These are phyloP conservation scores for Pseudocercospora musae DNA, from an alignment of 2,329 filamentous ascomycete species.

Conservation along the genomic window DNA sequence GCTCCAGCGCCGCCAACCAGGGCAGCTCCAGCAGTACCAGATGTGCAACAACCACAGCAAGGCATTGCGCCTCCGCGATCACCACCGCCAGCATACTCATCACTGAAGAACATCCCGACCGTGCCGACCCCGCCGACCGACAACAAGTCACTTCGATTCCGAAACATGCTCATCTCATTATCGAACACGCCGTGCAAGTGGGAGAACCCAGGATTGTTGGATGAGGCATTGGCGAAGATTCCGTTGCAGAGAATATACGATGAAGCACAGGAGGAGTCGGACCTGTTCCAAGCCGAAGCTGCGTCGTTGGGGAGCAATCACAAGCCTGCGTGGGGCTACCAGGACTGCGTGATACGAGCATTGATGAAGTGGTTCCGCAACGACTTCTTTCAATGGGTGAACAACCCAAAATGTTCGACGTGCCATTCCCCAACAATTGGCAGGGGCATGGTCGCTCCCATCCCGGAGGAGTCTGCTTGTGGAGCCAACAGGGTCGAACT, in stretches of 20 bases:
- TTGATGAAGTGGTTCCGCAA: conserved; percentile 94
- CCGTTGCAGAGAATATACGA: conserved; percentile 88
- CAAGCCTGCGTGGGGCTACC: conserved; percentile 90
- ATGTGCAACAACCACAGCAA: conserved; percentile 23
- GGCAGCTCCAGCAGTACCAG: conserved; percentile 31
- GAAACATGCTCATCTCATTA: conserved; percentile 75
- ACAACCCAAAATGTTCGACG: conserved; percentile 81
- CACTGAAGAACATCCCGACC: conserved; percentile 62
- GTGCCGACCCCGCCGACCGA: conserved; percentile 69
- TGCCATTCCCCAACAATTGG: conserved; percentile 81
- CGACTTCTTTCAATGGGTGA: conserved; percentile 93
- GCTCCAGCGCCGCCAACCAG: conserved; percentile 25
- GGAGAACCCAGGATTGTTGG: conserved; percentile 90
- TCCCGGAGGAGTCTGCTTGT: conserved; percentile 83
- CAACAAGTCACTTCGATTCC: conserved; percentile 48
- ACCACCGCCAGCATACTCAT: conserved; percentile 60
- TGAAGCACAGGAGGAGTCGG: conserved; percentile 89
- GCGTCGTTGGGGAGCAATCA: conserved; percentile 75
- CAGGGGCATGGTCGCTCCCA: conserved; percentile 75
- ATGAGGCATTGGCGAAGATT: conserved; percentile 83
- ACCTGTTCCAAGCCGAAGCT: conserved; percentile 82
- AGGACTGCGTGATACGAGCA: conserved; percentile 91
- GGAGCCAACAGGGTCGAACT: conserved; percentile 85
- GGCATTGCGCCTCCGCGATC: conserved; percentile 21
- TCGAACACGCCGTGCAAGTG: conserved; percentile 89